A percentile compares a stretch with the other conserved stretches of the same genome.
Conservation (phyloP, 805 yeast species). For the Lipomyces oligophaga region DNA sequence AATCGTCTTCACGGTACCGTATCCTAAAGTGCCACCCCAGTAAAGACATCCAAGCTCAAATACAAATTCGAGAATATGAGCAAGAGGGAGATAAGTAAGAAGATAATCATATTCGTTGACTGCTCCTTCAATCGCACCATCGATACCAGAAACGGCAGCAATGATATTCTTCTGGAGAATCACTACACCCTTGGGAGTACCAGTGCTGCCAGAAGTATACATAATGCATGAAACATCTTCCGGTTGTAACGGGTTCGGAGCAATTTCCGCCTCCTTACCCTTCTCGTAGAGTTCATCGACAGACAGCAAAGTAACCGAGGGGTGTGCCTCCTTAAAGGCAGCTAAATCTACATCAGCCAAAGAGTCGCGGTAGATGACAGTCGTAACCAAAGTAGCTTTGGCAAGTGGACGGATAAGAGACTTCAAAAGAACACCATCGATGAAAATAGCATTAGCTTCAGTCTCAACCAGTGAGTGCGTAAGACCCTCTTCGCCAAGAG, state of each 20-base stretch:
- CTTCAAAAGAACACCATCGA: constrained; percentile 70
- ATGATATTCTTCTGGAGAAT: constrained; percentile 63
- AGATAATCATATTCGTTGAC: constrained; percentile 63
- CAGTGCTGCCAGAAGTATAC: constrained; percentile 87
- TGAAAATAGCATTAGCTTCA: constrained; percentile 69
- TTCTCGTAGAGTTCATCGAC: constrained; percentile 55
- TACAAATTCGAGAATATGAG: constrained; percentile 90
- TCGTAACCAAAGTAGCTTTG: constrained; percentile 57
- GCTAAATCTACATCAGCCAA: constrained; percentile 48
- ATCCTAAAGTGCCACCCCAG: constrained; percentile 91
- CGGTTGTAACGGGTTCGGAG: constrained; percentile 48
- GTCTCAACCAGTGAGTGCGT: constrained; percentile 84
- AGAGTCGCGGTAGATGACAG: constrained; percentile 59
- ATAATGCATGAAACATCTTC: constrained; percentile 68
- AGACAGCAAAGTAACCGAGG: constrained; percentile 66
- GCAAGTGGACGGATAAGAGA: constrained; percentile 70
- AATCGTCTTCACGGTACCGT: constrained; percentile 88
- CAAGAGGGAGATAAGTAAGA: constrained; percentile 87
- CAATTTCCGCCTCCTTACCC: constrained; percentile 54
- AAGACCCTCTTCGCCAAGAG: constrained; percentile 75
- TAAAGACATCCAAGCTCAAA: constrained; percentile 74
- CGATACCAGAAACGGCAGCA: constrained; percentile 83
- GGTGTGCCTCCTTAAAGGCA: constrained; percentile 61
- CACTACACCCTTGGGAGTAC: constrained; percentile 81
- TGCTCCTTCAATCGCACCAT: constrained; percentile 50